These are phyloP conservation scores for Neurospora tetrasperma DNA, from an alignment of 495 filamentous ascomycete species.

Conservation along the genomic window DNA sequence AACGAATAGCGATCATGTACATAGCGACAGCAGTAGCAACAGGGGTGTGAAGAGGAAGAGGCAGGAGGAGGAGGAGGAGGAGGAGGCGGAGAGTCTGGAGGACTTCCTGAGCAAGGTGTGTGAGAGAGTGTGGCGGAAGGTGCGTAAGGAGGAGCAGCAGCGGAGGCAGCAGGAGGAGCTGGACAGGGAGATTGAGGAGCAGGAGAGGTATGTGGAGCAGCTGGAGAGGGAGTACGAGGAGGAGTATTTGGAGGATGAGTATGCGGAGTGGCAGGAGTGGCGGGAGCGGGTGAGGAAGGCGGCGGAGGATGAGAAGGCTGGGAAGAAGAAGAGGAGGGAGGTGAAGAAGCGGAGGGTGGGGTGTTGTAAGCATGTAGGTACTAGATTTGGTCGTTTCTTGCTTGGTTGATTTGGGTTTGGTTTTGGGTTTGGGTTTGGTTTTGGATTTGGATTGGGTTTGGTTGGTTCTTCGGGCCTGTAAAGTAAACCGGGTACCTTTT, in stretches of 20 bases:
- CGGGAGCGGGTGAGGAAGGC: not conserved
- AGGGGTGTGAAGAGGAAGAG: not conserved
- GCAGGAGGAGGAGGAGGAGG: not conserved
- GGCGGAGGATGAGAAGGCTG: not conserved
- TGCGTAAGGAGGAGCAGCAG: not conserved
- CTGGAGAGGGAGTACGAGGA: not conserved
- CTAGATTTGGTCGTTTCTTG: too few relatives aligned
- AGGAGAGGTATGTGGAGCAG: not conserved
- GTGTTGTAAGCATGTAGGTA: too few relatives aligned
- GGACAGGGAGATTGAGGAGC: not conserved
- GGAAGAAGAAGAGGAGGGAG: not conserved
- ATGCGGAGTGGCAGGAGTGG: not conserved
- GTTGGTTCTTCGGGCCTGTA: not conserved
- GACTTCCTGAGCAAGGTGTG: not conserved
- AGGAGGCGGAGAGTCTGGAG: not conserved
- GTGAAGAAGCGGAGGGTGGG: not conserved
- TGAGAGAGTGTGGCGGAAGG: not conserved
- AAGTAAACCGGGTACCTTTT: not conserved
- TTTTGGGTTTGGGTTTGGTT: not conserved
- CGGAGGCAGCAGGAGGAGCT: not conserved
- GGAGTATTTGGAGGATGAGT: not conserved
- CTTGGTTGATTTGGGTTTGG: too few relatives aligned
- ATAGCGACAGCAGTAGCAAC: too few relatives aligned
- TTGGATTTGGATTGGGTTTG: not conserved
- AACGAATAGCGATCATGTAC: too few relatives aligned